A percentile compares a stretch with the other conserved stretches of the same genome.
Conservation (phyloP, 2,329 filamentous ascomycete genomes). For the Incumbomyces delicatus region DNA sequence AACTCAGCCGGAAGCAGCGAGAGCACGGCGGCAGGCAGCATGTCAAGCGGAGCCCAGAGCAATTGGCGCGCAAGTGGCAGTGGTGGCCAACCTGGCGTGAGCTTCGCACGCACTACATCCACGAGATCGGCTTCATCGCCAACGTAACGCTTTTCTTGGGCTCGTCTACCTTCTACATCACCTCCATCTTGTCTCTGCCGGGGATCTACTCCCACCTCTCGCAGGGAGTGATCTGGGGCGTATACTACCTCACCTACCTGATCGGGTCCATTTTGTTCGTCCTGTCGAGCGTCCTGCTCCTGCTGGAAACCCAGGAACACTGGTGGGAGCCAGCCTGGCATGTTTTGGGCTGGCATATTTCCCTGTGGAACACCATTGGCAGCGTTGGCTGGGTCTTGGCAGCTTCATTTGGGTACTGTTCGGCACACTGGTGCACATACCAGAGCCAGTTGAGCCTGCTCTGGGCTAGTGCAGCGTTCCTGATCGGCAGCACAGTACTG, state of each 20-base stretch:
- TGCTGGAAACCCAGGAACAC: slow-evolving; percentile 54
- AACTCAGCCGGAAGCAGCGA: slow-evolving; percentile 29
- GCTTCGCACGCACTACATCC: slow-evolving; percentile 50
- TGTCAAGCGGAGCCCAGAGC: slow-evolving; percentile 18
- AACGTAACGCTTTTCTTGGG: slow-evolving; percentile 47
- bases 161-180: slow-evolving; percentile 56
- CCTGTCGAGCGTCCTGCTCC: slow-evolving; percentile 48
- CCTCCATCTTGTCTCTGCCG: slow-evolving; percentile 51
- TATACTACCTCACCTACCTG: slow-evolving; percentile 55
- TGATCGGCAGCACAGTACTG: slow-evolving; percentile 39
- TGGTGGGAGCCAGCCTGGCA: slow-evolving; percentile 52
- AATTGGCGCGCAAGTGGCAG: slow-evolving; percentile 33
- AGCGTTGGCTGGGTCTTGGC: slow-evolving; percentile 47
- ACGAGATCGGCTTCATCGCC: slow-evolving; percentile 54
- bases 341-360: slow-evolving; percentile 58
- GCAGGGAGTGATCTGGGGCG: slow-evolving; percentile 39
- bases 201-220: slow-evolving; percentile 39
- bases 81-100: slow-evolving; percentile 53
- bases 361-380: slow-evolving; percentile 55
- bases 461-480: slow-evolving; percentile 35
- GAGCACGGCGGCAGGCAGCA: too few species aligned
- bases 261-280: slow-evolving; percentile 55
- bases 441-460: slow-evolving; percentile 38
- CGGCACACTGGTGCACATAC: slow-evolving; percentile 37
- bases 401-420: too few species aligned